Evolutionary conservation across 2,329 filamentous ascomycete species (phyloP).

Genomic region (Colletotrichum caudatum): DNA sequence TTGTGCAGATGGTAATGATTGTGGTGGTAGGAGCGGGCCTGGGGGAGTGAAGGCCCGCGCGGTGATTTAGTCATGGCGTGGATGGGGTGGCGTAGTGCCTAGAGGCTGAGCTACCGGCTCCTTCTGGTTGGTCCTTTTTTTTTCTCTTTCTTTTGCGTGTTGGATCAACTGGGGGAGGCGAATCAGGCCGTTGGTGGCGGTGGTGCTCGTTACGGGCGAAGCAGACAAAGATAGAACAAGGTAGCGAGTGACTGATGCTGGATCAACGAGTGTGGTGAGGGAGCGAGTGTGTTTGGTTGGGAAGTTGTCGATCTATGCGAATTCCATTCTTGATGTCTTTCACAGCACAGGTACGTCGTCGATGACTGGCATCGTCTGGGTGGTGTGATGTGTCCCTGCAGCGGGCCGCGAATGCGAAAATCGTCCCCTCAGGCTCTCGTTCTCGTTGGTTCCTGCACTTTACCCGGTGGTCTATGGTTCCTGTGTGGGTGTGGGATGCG

Average conservation of each 20-base stretch:
- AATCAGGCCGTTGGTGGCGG: conserved; percentile 23
- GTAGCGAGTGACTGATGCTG: conserved; percentile 33
- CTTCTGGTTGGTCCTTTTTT: conserved; percentile 12
- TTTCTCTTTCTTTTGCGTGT: background rate
- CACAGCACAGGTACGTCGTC: conserved; percentile 2
- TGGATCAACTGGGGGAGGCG: conserved; percentile 35
- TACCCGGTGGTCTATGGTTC: background rate
- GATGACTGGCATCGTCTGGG: conserved; percentile 36
- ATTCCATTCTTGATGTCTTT: conserved; percentile 41
- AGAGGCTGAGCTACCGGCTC: conserved; percentile 36
- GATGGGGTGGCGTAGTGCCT: conserved; percentile 49
- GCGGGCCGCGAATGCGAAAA: conserved; percentile 25
- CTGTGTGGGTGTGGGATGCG: background rate
- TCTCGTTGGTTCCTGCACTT: conserved; percentile 4
- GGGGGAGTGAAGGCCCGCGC: conserved; percentile 62
- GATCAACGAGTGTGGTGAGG: conserved; percentile 35
- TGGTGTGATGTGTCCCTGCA: conserved; percentile 34
- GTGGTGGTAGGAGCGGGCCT: conserved; percentile 54
- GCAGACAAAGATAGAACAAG: conserved; percentile 32
- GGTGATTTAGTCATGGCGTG: conserved; percentile 60
- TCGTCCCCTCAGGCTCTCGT: background rate
- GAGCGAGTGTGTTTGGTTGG: conserved; percentile 15
- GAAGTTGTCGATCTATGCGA: conserved; percentile 39
- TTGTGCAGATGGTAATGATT: conserved; percentile 50
- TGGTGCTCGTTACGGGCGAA: conserved; percentile 24